Percentiles rank a stretch among this genome's conserved stretches.
phyloP scores from a whole-genome alignment of 495 filamentous ascomycete genomes.

The Aspergillus egyptiacus region DNA sequence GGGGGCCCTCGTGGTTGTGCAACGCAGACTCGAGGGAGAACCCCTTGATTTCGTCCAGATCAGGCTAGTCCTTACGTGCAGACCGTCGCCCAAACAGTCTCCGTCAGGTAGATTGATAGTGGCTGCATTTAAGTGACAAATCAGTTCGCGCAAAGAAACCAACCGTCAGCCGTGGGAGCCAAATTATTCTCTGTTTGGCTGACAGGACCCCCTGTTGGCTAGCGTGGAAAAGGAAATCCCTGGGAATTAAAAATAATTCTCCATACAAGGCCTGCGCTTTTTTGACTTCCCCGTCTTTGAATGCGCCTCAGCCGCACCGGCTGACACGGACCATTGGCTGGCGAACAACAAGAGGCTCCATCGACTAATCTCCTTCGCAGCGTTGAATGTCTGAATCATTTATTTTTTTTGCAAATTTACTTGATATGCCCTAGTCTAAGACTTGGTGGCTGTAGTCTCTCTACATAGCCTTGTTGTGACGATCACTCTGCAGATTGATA shows the following conservation, averaged over 20 bases:
- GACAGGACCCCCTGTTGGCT: neutral
- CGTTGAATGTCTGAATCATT: neutral
- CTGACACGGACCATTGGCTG: conserved; percentile 9
- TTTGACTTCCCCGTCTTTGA: conserved; percentile 17
- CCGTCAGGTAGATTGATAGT: too few species aligned
- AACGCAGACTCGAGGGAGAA: too few species aligned
- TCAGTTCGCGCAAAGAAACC: conserved; percentile 4
- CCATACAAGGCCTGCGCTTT: conserved; percentile 11
- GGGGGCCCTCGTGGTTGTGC: neutral
- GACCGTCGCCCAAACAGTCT: too few species aligned
- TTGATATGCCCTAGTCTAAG: neutral
- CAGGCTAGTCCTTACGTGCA: conserved; percentile 3
- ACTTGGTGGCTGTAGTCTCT: conserved; percentile 2
- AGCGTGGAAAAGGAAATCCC: neutral
- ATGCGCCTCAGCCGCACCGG: conserved; percentile 22
- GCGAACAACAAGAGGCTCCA: too few species aligned
- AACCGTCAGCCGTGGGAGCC: conserved; percentile 19
- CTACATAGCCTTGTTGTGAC: conserved; percentile 1
- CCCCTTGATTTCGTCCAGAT: too few species aligned
- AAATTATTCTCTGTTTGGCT: too few species aligned
- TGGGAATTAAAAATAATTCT: conserved; percentile 19
- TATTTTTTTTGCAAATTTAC: neutral
- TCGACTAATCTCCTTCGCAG: too few species aligned
- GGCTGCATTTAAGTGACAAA: neutral
- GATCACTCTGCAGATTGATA: conserved; percentile 20